A percentile compares a stretch with the other conserved stretches of the same genome.
Evolutionary conservation across 108 stramenopile species (phyloP).

Genomic region (Nannochloropsis gaditana): DNA sequence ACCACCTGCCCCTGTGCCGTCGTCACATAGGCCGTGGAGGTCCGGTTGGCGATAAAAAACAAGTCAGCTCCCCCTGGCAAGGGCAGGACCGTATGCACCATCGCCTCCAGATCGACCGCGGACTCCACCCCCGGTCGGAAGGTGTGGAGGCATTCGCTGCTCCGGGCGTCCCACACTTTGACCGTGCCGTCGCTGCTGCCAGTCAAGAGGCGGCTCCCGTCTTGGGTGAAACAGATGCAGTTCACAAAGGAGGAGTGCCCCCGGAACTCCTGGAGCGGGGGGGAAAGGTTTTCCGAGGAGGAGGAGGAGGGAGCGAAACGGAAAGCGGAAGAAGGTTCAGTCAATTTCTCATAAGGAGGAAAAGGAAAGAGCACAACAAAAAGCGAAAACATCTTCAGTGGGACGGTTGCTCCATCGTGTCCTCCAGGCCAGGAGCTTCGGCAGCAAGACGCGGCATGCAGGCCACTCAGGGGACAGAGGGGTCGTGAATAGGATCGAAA

Average conservation of each 20-base stretch:
- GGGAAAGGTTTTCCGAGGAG: not conserved
- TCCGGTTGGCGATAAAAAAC: conserved; percentile 46
- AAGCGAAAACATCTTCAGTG: not conserved
- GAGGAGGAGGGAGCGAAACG: not conserved
- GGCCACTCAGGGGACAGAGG: no score
- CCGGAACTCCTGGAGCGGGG: conserved; percentile 59
- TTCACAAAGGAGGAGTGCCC: conserved; percentile 77
- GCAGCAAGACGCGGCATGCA: no score
- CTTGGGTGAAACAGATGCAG: conserved; percentile 36
- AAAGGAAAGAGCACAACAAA: not conserved
- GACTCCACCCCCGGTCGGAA: conserved; percentile 47
- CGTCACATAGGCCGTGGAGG: conserved; percentile 44
- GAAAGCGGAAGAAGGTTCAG: not conserved
- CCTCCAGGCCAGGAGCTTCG: no score
- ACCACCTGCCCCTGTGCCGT: conserved; percentile 50
- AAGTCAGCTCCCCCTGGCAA: conserved; percentile 43
- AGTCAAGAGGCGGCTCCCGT: conserved; percentile 64
- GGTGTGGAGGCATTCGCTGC: conserved; percentile 60
- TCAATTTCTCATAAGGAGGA: not conserved
- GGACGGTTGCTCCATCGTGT: no score
- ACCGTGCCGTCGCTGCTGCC: conserved; percentile 83
- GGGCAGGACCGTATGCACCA: conserved; percentile 46
- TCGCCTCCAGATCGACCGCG: conserved; percentile 36
- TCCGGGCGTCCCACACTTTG: conserved; percentile 73
- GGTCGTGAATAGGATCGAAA: no score